Evolutionary conservation across 2,329 filamentous ascomycete species (phyloP).

Genomic region (Chaetomiaceae sp.): DNA sequence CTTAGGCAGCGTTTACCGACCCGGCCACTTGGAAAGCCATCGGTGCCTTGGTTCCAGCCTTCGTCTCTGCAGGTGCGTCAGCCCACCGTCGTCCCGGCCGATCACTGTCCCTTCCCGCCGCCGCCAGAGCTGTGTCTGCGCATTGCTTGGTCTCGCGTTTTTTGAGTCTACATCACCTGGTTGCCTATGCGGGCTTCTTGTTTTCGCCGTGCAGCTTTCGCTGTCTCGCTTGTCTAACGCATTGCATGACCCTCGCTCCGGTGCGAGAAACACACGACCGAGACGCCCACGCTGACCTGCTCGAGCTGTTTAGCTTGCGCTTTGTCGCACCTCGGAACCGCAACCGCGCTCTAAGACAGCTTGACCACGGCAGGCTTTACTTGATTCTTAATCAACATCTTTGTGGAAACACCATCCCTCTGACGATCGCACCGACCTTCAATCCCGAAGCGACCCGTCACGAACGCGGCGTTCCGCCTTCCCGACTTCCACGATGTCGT

Average conservation of each 20-base stretch:
- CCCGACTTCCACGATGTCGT: conserved; percentile 69
- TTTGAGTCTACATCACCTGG: not conserved
- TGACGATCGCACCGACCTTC: not conserved
- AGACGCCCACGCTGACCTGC: not conserved
- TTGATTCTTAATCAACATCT: too few species aligned
- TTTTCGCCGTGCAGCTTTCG: not conserved
- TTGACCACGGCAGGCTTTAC: too few species aligned
- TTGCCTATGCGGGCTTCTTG: not conserved
- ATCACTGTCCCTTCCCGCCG: conserved; percentile 4
- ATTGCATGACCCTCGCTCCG: not conserved
- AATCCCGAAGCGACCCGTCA: conserved; percentile 1
- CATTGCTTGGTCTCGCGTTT: not conserved
- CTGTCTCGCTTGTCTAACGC: not conserved
- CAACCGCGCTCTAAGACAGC: too few species aligned
- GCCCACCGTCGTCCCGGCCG: conserved; percentile 1
- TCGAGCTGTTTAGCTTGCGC: not conserved
- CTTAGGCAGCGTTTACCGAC: too few species aligned
- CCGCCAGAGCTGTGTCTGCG: not conserved
- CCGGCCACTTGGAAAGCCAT: conserved; percentile 4
- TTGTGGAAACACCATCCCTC: not conserved
- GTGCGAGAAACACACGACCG: not conserved
- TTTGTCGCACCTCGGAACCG: not conserved
- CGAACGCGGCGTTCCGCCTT: conserved; percentile 8
- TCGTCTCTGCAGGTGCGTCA: conserved; percentile 14
- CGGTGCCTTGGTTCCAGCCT: conserved; percentile 12